Base-by-base conservation (phyloP, 2,329 filamentous ascomycete genomes). In the Epichloe bromicola region DNA sequence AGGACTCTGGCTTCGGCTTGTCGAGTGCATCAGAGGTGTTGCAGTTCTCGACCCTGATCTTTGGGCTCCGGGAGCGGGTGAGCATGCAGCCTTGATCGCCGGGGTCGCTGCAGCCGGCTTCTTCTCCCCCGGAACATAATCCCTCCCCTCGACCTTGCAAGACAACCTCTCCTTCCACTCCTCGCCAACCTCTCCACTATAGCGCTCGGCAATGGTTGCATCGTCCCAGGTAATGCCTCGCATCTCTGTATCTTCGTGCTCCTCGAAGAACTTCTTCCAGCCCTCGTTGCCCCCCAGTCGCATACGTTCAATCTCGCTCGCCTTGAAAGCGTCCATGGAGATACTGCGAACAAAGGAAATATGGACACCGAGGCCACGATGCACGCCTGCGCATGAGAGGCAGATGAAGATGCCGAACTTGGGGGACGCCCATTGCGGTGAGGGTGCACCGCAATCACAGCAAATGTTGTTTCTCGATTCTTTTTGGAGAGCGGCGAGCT, bases 401-500 rank as follows among this genome's bases (percentile, higher is more conserved):
- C 93, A 98, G 76, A 98, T 96, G 74, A 98, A 98, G 68, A 95
- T 88, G 64, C 91, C 91, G 66, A 98, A 95, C 70, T 98, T 98
- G 93, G 93, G 93, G 38, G 89, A 78, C 59, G 93, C 91, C 93
- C 93, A 98, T 85, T 98, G 93, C 56, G 93, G 93, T 61, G 88
- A 94, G 20, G 93, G 91, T 43, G 93, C 91, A 65, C 83, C 83
- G 75, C 93, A 98, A 72, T 98, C 93, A 73, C 90, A 91, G 74
- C 93, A 98, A 61, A 80, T 72, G 65, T 86, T 88, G 70, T 98
- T 98, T 60, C 84, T 83, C 60, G 88, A 85, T 60, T 84, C 84
- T 69, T 95, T 95, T 68, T 95, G 90, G 60, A 97, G 88, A 55
- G 88, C 82, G 57, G 89, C 82, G 65, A 98, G 83, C 88, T 95